Conservation (phyloP, 2,329 filamentous ascomycete genomes). For the Macrophomina pseudophaseolina region DNA sequence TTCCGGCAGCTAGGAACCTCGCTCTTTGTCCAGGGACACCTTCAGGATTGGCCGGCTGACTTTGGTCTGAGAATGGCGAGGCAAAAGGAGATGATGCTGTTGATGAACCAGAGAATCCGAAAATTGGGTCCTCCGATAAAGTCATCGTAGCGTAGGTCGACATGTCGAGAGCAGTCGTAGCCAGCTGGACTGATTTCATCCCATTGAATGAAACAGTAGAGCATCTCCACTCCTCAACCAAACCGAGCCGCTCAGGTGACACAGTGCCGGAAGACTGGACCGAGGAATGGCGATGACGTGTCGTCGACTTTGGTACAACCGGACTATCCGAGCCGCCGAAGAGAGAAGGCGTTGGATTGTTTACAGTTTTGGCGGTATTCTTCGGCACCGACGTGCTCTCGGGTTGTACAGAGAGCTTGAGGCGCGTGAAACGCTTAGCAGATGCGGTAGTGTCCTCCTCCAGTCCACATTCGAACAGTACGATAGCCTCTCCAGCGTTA, state of each 20-base stretch:
- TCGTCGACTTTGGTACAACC: constrained; percentile 36
- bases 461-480: constrained; percentile 76
- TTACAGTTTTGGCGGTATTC: constrained; percentile 12
- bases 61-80: constrained; percentile 58
- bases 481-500: constrained; percentile 75
- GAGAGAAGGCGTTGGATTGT: constrained; percentile 47
- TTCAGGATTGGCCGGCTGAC: constrained; percentile 47
- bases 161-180: constrained; percentile 71
- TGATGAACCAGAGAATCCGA: constrained; percentile 62
- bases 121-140: constrained; percentile 76
- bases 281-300: not conserved
- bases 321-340: constrained; percentile 53
- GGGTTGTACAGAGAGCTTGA: constrained; percentile 48
- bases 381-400: constrained; percentile 33
- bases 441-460: constrained; percentile 61
- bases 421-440: constrained; percentile 64
- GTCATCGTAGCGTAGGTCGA: constrained; percentile 76
- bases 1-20: constrained; percentile 81
- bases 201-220: constrained; percentile 68
- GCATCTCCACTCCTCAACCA: constrained; percentile 68
- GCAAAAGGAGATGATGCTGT: constrained; percentile 59
- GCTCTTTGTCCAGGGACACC: constrained; percentile 86
- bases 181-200: constrained; percentile 66
- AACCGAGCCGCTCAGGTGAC: constrained; percentile 42
- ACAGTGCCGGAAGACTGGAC: constrained; percentile 23